Evolutionary conservation across 768 basidiomycete species (phyloP), one percentile per base, ranked within the genome.

Genomic region (Panellus pusillus): DNA sequence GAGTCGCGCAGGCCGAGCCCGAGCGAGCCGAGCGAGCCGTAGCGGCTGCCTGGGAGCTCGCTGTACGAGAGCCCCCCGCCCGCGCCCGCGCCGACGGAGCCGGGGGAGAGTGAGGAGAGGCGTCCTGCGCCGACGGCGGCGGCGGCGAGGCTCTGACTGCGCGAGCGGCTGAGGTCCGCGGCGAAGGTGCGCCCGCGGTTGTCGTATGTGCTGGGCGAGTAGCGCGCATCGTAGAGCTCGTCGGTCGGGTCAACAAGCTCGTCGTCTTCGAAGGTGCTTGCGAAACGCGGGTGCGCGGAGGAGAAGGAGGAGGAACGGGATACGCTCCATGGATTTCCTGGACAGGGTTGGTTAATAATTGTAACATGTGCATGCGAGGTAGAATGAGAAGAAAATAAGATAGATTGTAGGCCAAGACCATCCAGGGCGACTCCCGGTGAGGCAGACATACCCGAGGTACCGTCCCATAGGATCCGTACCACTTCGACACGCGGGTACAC

Each of bases 1-100:
- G 74, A 71, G 69, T 72, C 71, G 62, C 75, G 79, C 69, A 79
- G 81, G 63, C 74, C 70, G 54, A 67, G 65, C 61, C 70, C 63
- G 55, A 68, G 55, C 66, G 78, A 44, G 83, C 82, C 82, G 63
- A 82, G 77, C 50, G 77, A 80, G 55, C 79, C 84, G 63, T 86
- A 86, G 70, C 86, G 84, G 75, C 82, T 84, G 50, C 43, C 43
- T 24, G 46, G 46, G 14, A 43, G 37, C 47, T 49, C 31, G 38
- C 20, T 20, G 47, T 49, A 49, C 15, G 24, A 28, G 1, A 18
- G 28, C 6, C 44, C 44, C 6, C 47, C 47, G 17, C 19, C 37
- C 7, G 32, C 47, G 19, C 29, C 27, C 17, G 41, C 29, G 29
- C 40, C 20, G 35, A 46, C 37, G 13, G 20, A n/a, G 13, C 55